Evolutionary conservation across 495 filamentous ascomycete genomes (phyloP).

Genomic region (Neurospora sp.): DNA sequence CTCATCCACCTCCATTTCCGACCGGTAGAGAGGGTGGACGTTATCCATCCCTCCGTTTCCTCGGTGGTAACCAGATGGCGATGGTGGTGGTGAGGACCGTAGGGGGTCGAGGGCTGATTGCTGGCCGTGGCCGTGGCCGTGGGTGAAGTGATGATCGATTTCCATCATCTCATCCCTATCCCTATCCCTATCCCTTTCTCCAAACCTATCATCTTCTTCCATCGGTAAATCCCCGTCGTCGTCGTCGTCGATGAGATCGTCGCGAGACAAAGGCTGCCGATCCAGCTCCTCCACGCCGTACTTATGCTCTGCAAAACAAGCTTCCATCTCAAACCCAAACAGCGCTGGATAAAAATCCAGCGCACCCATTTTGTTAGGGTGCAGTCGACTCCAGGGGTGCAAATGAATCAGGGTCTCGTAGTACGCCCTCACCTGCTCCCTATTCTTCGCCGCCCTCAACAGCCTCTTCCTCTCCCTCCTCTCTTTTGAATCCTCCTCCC

Average conservation of each 20-base stretch:
- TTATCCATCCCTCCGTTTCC: not conserved
- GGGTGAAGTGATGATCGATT: not conserved
- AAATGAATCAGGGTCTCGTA: conserved; percentile 28
- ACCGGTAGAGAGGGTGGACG: not conserved
- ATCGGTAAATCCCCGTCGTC: not conserved
- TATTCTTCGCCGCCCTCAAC: conserved; percentile 6
- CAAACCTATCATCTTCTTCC: not conserved
- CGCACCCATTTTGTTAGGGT: conserved; percentile 16
- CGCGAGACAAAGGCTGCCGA: not conserved
- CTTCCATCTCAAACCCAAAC: conserved; percentile 32
- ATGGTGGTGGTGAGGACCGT: not conserved
- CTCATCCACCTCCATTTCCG: not conserved
- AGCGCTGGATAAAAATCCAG: conserved; percentile 34
- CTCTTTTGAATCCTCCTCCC: conserved; percentile 1
- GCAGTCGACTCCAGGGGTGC: conserved; percentile 26
- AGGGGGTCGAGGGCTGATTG: not conserved
- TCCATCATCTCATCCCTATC: not conserved
- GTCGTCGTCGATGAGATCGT: not conserved
- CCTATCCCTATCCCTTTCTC: not conserved
- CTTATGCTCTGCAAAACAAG: conserved; percentile 19
- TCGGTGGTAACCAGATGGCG: not conserved
- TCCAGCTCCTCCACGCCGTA: not conserved
- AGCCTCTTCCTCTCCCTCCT: not conserved
- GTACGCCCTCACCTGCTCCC: conserved; percentile 20
- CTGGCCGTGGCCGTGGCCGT: not conserved